Evolutionary conservation across 2,329 filamentous ascomycete genomes (phyloP), one percentile per base, ranked within the genome.

Genomic region (Pseudogymnoascus pannorum): DNA sequence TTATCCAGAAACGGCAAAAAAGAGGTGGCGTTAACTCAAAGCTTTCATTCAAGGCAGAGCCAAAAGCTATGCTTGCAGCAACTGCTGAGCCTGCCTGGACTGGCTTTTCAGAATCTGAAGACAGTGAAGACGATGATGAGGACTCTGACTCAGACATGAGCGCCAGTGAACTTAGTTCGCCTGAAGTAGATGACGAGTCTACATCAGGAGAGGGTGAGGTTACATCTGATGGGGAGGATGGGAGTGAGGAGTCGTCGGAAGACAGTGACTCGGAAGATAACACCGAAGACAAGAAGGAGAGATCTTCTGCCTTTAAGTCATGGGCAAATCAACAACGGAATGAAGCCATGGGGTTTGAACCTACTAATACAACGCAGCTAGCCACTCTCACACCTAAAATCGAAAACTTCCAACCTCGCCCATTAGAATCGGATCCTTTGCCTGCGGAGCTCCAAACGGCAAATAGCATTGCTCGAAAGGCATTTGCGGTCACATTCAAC

Each of bases 241-340:
- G 66, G 2, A 65, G 65, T 2, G 62, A 64, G 12, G 65, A 72
- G n/a, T 65, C 63, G 16, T 62, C 63, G 5, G 68, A 72, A 16
- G 63, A 67, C 9, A 68, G 68, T 11, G 72, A 73, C 18, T 68
- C 69, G 7, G 69, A 71, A 16, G 70, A 68, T 18, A 71, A 70
- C 33, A 67, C 70, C 38, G 72, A 75, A 5, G 65, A 60, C 60
- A 74, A 66, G 66, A 76, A 73, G 68, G 70, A 75, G 64, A 74
- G 76, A 61, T 77, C 76, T 42, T 85, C 83, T 1, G 91, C 91
- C 0, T 99, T 99, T 80, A 97, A 97, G 73, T 83, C 88, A 2
- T 99, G 94, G 94, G 94, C 94, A 18, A 86, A 87, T 29, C 85
- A 90, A 68, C 88, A 94, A 74, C 84, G 92, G 62, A 96, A 97